A percentile compares a stretch with the other conserved stretches of the same genome.
Evolutionary conservation across 306 rosid species (phyloP).

Genomic region (Cyclanthera cordifolia): DNA sequence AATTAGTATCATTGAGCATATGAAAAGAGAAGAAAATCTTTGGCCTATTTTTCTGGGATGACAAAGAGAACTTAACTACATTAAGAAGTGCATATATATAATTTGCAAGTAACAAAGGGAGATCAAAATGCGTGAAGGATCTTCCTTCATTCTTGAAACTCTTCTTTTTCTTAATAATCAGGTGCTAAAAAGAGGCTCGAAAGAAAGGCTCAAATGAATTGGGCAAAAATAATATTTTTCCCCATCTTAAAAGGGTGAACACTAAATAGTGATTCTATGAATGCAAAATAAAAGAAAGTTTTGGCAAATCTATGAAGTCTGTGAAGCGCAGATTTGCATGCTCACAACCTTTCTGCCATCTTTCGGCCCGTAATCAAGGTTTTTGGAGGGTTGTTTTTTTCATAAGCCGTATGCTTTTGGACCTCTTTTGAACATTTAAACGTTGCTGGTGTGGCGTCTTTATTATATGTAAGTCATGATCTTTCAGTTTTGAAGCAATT

Average conservation of each 20-base stretch:
- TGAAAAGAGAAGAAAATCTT: not conserved
- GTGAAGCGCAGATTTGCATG: too few species aligned
- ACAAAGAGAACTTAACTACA: not conserved
- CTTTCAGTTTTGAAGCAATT: too few species aligned
- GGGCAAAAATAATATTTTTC: not conserved
- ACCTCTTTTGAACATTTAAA: too few species aligned
- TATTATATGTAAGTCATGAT: too few species aligned
- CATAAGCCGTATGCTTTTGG: too few species aligned
- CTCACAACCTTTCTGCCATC: too few species aligned
- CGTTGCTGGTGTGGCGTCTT: too few species aligned
- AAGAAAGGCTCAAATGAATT: not conserved
- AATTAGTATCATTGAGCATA: not conserved
- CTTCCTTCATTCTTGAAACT: not conserved
- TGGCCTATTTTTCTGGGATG: not conserved
- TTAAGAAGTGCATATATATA: not conserved
- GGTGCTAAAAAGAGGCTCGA: not conserved
- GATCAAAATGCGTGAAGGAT: not conserved
- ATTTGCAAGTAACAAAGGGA: not conserved
- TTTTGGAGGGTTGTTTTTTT: too few species aligned
- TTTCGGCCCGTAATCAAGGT: too few species aligned
- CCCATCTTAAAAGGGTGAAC: not conserved
- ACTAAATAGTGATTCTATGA: not conserved
- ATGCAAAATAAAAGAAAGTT: not conserved
- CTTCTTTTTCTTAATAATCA: not conserved
- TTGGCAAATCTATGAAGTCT: not conserved